Evolutionary conservation across 495 filamentous ascomycete species (phyloP).

Genomic region (Aspergillus coremiiformis): DNA sequence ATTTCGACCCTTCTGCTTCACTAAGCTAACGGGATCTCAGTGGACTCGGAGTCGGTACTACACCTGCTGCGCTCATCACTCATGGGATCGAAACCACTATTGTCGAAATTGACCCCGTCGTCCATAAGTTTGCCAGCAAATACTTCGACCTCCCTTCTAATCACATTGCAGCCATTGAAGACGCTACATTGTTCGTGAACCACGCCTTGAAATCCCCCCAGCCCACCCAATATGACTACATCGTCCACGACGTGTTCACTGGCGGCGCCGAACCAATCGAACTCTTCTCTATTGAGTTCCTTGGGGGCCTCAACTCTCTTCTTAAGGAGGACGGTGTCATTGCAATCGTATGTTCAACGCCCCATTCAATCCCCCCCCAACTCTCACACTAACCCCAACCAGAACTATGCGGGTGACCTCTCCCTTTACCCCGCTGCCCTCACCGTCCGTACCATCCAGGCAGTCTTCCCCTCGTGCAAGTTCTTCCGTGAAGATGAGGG

Average conservation of each 20-base stretch:
- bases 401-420: slow-evolving; percentile 98
- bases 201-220: slow-evolving; percentile 35
- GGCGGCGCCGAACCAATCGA: slow-evolving; percentile 85
- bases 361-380: background rate
- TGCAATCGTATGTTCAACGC: slow-evolving; percentile 71
- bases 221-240: slow-evolving; percentile 67
- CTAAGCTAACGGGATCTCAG: slow-evolving; percentile 33
- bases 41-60: slow-evolving; percentile 87
- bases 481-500: slow-evolving; percentile 73
- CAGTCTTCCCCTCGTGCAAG: slow-evolving; percentile 71
- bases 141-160: slow-evolving; percentile 77
- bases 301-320: slow-evolving; percentile 57
- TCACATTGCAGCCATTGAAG: slow-evolving; percentile 71
- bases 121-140: slow-evolving; percentile 69
- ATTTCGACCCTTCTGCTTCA: background rate
- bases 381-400: slow-evolving; percentile 2
- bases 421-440: slow-evolving; percentile 60
- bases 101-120: slow-evolving; percentile 87
- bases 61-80: slow-evolving; percentile 73
- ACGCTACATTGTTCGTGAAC: slow-evolving; percentile 70
- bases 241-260: slow-evolving; percentile 98
- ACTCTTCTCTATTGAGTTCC: slow-evolving; percentile 81
- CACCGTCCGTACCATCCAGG: slow-evolving; percentile 62
- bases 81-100: slow-evolving; percentile 89
- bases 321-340: slow-evolving; percentile 75